Evolutionary conservation across 1,284 basidiomycete genomes (phyloP).

Genomic region (Agaricales sp.): DNA sequence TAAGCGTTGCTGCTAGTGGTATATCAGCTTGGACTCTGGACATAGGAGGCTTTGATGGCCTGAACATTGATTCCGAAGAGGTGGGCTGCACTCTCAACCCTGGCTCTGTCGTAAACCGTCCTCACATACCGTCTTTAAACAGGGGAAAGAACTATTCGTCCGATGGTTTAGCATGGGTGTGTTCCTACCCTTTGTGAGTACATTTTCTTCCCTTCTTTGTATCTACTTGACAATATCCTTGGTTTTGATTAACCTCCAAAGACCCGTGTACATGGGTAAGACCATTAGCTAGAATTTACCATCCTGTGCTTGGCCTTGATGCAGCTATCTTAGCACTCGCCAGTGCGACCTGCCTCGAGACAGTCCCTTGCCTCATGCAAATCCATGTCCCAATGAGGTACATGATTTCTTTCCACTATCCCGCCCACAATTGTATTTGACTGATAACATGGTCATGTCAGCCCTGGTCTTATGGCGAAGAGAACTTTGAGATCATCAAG

Average conservation of each 20-base stretch:
- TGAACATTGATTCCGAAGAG: conserved; percentile 23
- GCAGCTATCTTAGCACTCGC: conserved; percentile 17
- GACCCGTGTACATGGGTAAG: conserved; percentile 31
- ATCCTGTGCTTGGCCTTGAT: too few relatives aligned
- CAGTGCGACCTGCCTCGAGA: conserved; percentile 19
- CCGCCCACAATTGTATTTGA: conserved; percentile 1
- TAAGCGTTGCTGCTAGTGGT: conserved; percentile 26
- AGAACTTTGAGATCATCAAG: conserved; percentile 28
- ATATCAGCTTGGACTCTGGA: conserved; percentile 31
- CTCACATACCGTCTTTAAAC: neutral
- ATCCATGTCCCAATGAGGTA: conserved; percentile 29
- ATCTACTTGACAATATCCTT: conserved; percentile 2
- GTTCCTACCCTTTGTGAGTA: conserved; percentile 29
- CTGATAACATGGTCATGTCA: conserved; percentile 8
- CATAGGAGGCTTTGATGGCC: conserved; percentile 28
- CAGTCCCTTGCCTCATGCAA: conserved; percentile 19
- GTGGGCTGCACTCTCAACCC: conserved; percentile 11
- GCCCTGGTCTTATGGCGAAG: conserved; percentile 31
- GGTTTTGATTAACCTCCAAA: conserved; percentile 11
- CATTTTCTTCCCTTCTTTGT: conserved; percentile 5
- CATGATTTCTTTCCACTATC: conserved; percentile 1
- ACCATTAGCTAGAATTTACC: too few relatives aligned
- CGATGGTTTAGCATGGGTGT: conserved; percentile 29
- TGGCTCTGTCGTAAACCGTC: neutral
- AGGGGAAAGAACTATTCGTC: conserved; percentile 29